These are phyloP conservation scores for Spiraea crenata DNA, from an alignment of 331 rosid species.

Conservation along the genomic window DNA sequence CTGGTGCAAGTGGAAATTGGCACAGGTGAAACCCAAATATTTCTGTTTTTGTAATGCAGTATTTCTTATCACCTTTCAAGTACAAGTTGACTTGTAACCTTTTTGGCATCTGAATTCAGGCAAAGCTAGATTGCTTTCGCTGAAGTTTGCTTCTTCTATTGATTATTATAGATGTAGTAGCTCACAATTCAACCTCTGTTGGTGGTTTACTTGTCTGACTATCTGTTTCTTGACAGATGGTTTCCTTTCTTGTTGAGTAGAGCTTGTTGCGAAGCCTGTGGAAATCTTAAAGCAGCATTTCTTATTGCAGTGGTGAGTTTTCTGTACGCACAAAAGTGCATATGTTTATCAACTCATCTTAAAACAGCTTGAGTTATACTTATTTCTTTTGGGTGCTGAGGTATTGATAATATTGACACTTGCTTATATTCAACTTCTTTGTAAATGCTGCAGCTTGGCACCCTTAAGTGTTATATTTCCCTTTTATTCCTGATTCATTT, in stretches of 20 bases:
- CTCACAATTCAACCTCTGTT: conserved; percentile 4
- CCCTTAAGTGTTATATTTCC: neutral
- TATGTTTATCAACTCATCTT: neutral
- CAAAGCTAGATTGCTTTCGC: conserved; percentile 3
- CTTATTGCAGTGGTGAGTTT: conserved; percentile 93
- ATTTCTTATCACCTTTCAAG: conserved; percentile 6
- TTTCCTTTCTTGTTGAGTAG: conserved; percentile 80
- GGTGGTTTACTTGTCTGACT: conserved; percentile 22
- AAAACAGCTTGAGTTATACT: neutral
- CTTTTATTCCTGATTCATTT: neutral
- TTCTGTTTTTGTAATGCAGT: neutral
- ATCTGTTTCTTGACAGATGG: conserved; percentile 62
- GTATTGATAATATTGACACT: neutral
- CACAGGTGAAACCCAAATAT: conserved; percentile 54
- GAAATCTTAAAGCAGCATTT: conserved; percentile 98
- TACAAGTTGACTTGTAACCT: neutral
- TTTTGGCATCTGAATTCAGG: neutral
- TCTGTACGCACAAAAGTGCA: neutral
- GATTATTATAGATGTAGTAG: neutral
- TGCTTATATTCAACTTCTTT: neutral
- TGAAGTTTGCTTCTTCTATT: neutral
- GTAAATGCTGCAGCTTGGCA: neutral
- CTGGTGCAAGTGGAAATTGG: conserved; percentile 98
- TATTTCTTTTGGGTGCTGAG: neutral
- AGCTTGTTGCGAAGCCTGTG: conserved; percentile 99